Evolutionary conservation across 148 eudicot genomes (phyloP).

Genomic region (Rhododendron simsii): DNA sequence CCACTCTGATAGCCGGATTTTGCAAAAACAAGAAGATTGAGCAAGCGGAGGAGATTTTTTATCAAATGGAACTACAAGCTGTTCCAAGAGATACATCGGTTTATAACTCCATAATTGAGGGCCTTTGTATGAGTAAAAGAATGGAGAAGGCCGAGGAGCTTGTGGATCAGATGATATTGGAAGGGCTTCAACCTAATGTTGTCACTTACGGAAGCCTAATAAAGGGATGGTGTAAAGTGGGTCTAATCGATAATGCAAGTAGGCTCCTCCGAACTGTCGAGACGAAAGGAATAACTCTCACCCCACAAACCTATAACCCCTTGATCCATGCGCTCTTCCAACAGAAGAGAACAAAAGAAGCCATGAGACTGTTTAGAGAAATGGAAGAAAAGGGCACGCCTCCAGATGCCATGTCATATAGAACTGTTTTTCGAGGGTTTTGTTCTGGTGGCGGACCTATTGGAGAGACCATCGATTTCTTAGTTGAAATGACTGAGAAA

Average conservation of each 20-base stretch:
- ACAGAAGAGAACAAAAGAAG: conserved; percentile 55
- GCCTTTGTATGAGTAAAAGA: conserved; percentile 62
- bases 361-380: conserved; percentile 72
- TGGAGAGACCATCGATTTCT: conserved; percentile 77
- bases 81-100: conserved; percentile 64
- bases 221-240: conserved; percentile 82
- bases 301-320: conserved; percentile 84
- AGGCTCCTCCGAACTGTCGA: conserved; percentile 75
- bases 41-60: conserved; percentile 88
- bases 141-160: conserved; percentile 72
- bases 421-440: conserved; percentile 73
- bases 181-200: too few relatives aligned
- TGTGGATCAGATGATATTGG: conserved; percentile 49
- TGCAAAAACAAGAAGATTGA: conserved; percentile 77
- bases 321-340: conserved; percentile 66
- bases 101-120: conserved; percentile 79
- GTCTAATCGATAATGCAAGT: conserved; percentile 63
- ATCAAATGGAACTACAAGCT: conserved; percentile 87
- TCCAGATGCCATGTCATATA: conserved; percentile 69
- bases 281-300: conserved; percentile 69
- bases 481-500: conserved; percentile 66
- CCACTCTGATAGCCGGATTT: conserved; percentile 70
- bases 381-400: conserved; percentile 70
- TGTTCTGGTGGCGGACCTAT: conserved; percentile 87
- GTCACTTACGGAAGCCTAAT: conserved; percentile 54